A percentile compares a stretch with the other conserved stretches of the same genome.
These are phyloP conservation scores for Labyrinthula sp. DNA, from an alignment of 352 stramenopile species.

Conservation along the genomic window DNA sequence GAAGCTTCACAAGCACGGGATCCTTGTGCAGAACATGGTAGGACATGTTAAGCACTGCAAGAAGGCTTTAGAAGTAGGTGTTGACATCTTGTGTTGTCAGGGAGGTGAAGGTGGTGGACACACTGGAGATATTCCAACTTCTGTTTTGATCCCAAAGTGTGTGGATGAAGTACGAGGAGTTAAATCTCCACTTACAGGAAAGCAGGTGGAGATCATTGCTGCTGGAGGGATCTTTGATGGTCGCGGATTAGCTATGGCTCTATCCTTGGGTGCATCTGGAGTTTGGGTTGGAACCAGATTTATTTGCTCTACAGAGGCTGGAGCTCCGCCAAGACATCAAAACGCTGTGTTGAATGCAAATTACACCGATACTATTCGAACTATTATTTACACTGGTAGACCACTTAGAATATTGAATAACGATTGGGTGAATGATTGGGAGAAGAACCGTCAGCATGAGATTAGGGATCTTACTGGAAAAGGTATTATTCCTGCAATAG, in stretches of 20 bases:
- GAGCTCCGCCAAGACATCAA: conserved; percentile 20
- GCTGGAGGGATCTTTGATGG: conserved; percentile 25
- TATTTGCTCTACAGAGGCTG: conserved; percentile 19
- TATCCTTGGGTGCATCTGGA: conserved; percentile 9
- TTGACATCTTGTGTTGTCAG: conserved; percentile 22
- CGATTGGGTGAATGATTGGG: conserved; percentile 22
- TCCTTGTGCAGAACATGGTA: conserved; percentile 15
- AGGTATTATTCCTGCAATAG: conserved; percentile 6
- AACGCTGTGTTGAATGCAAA: conserved; percentile 21
- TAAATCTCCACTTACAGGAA: conserved; percentile 10
- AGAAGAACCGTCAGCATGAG: conserved; percentile 13
- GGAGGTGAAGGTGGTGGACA: conserved; percentile 24
- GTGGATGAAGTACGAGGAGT: conserved; percentile 5
- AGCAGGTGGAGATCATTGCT: conserved; percentile 18
- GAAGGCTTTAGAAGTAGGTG: conserved; percentile 17
- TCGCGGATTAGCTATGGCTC: conserved; percentile 18
- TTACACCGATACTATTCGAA: conserved; percentile 22
- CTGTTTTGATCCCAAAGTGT: conserved; percentile 19
- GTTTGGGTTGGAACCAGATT: conserved; percentile 22
- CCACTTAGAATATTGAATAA: conserved; percentile 16
- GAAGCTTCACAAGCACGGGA: conserved; percentile 22
- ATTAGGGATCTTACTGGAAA: conserved; percentile 25
- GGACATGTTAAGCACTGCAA: conserved; percentile 16
- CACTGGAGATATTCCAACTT: conserved; percentile 22
- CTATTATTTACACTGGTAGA: conserved; percentile 26